phyloP scores from a whole-genome alignment of 2,329 filamentous ascomycete genomes.

The Aspergillus terreus region DNA sequence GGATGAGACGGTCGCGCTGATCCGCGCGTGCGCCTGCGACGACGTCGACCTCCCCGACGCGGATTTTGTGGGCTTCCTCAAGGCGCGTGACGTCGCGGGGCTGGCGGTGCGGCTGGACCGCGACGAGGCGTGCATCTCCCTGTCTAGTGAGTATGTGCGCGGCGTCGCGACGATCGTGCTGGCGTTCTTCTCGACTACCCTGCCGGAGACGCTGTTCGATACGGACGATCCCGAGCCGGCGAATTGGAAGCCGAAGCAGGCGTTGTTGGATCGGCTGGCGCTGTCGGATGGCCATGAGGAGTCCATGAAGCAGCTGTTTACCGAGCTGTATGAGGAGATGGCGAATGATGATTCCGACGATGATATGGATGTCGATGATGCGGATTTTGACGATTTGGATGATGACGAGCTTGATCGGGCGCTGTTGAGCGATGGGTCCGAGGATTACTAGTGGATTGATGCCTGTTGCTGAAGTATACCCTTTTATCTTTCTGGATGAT shows the following conservation, averaged over 20 bases:
- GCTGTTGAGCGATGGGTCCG: slow-evolving; percentile 5
- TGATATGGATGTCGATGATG: not conserved
- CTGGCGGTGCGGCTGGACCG: slow-evolving; percentile 8
- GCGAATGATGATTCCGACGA: slow-evolving; percentile 5
- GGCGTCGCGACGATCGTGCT: slow-evolving; percentile 10
- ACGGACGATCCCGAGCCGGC: slow-evolving; percentile 4
- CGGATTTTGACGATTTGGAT: not conserved
- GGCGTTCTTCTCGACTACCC: slow-evolving; percentile 5
- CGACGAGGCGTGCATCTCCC: slow-evolving; percentile 8
- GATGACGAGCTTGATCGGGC: slow-evolving; percentile 5
- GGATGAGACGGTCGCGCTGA: slow-evolving; percentile 12
- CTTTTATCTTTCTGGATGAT: no score
- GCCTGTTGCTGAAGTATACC: not conserved
- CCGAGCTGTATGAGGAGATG: slow-evolving; percentile 11
- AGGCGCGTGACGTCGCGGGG: slow-evolving; percentile 2
- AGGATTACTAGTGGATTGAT: slow-evolving; percentile 2
- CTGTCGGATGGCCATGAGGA: slow-evolving; percentile 9
- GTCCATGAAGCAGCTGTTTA: slow-evolving; percentile 5
- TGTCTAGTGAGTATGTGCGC: slow-evolving; percentile 12
- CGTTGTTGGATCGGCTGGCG: slow-evolving; percentile 4
- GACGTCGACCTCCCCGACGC: slow-evolving; percentile 3
- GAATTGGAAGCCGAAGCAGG: slow-evolving; percentile 8
- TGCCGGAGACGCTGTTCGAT: slow-evolving; percentile 10
- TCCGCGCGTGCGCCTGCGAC: slow-evolving; percentile 3
- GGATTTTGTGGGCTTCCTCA: slow-evolving; percentile 8